Percentiles rank a stretch among this genome's conserved stretches.
Conservation (phyloP, 2,329 filamentous ascomycete genomes). For the Pyrenophora graminea region DNA sequence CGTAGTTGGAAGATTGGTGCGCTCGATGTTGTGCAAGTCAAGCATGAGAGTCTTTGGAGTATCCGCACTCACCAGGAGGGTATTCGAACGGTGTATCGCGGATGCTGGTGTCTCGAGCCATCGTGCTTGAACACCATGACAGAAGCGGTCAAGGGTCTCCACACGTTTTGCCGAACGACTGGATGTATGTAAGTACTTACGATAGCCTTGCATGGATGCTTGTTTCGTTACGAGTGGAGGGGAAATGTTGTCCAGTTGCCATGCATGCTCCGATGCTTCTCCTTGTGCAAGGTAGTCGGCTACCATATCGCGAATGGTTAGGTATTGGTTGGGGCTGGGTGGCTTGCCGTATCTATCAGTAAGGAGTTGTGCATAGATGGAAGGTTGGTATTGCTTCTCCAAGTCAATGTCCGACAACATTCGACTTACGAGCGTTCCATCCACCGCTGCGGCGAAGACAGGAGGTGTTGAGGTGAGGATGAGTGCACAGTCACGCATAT, state of each 20-base stretch:
- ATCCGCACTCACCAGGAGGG: constrained; percentile 34
- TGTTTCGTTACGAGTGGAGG: constrained; percentile 3
- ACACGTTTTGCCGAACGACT: constrained; percentile 22
- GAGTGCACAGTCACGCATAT: constrained; percentile 30
- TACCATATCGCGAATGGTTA: constrained; percentile 22
- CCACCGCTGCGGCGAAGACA: constrained; percentile 30
- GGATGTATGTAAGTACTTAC: constrained; percentile 33
- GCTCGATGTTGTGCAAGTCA: constrained; percentile 30
- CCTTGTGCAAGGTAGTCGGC: constrained; percentile 21
- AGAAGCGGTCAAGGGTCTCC: constrained; percentile 21
- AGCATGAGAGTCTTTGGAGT: constrained; percentile 23
- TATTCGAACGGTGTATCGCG: constrained; percentile 21
- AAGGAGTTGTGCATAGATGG: constrained; percentile 37
- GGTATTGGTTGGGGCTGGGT: constrained; percentile 32
- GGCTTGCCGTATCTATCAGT: constrained; percentile 24
- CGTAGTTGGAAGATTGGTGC: constrained; percentile 29
- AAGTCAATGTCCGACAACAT: constrained; percentile 18
- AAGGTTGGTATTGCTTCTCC: constrained; percentile 32
- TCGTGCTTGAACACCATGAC: constrained; percentile 19
- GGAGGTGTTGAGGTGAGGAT: constrained; percentile 35
- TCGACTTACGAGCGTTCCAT: constrained; percentile 26
- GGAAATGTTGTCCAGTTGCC: constrained; percentile 29
- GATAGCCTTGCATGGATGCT: constrained; percentile 16
- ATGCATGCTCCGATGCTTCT: constrained; percentile 8
- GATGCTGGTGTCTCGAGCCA: constrained; percentile 15